These are phyloP conservation scores for Hamamelis virginiana DNA, from an alignment of 164 flowering plant genomes.

Conservation along the genomic window DNA sequence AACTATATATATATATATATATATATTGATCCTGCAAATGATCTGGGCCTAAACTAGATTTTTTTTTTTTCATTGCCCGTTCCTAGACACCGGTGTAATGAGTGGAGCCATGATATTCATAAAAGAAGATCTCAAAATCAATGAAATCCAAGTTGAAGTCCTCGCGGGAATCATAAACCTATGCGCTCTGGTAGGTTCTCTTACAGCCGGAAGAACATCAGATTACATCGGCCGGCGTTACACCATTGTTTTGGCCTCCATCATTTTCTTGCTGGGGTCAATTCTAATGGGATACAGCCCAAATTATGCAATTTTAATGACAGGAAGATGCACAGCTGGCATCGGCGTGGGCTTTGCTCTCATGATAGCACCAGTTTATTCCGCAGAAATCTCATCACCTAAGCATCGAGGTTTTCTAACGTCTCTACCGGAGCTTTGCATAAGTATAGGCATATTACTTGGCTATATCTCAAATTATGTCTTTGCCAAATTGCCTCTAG, in stretches of 20 bases:
- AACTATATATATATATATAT: no score
- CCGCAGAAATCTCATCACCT: conserved; percentile 50
- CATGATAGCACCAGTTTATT: conserved; percentile 59
- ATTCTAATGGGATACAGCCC: conserved; percentile 56
- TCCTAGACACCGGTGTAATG: conserved; percentile 45
- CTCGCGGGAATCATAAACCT: conserved; percentile 44
- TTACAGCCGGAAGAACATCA: conserved; percentile 50
- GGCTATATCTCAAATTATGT: conserved; percentile 52
- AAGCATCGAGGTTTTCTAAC: conserved; percentile 35
- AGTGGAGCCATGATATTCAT: conserved; percentile 51
- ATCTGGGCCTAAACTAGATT: no score
- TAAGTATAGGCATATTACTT: conserved; percentile 42
- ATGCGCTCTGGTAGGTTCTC: conserved; percentile 38
- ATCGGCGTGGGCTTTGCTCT: conserved; percentile 61
- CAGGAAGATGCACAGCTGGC: conserved; percentile 52
- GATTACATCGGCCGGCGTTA: conserved; percentile 58
- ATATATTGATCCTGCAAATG: no score
- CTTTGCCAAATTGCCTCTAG: conserved; percentile 32
- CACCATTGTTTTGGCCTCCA: conserved; percentile 45
- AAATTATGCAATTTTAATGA: conserved; percentile 33
- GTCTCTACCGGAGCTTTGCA: conserved; percentile 51
- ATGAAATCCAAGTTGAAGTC: conserved; percentile 31
- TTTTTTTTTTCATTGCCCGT: no score
- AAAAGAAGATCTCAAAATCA: conserved; percentile 36
- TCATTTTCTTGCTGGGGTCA: conserved; percentile 48